A percentile compares a stretch with the other conserved stretches of the same genome.
Conservation (phyloP, 805 yeast species). For the Blastobotrys mokoenaii region DNA sequence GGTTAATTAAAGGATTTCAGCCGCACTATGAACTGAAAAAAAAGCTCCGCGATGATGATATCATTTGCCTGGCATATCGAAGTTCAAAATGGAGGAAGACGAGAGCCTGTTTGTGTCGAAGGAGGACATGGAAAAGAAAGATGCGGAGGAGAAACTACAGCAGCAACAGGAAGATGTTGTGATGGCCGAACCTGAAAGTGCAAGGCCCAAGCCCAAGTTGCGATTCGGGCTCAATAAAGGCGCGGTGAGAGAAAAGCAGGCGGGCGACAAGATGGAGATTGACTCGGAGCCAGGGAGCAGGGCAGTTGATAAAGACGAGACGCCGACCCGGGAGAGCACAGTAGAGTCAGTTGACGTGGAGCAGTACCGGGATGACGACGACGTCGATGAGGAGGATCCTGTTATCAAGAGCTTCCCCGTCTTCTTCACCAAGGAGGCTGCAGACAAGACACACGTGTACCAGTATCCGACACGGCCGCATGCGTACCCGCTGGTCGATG, state of each 20-base stretch:
- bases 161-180: neutral
- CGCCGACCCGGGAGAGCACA: neutral
- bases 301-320: neutral
- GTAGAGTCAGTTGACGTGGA: slow-evolving; percentile 1
- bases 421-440: slow-evolving; percentile 29
- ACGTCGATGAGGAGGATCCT: slow-evolving; percentile 42
- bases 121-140: slow-evolving; percentile 6
- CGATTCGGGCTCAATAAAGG: neutral
- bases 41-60: no score
- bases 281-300: neutral
- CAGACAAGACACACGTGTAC: slow-evolving; percentile 34
- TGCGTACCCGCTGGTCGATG: slow-evolving; percentile 32
- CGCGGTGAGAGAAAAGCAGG: neutral
- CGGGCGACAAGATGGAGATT: neutral
- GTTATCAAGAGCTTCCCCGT: slow-evolving; percentile 55
- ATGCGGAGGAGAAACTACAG: neutral
- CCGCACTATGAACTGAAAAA: no score
- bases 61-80: neutral
- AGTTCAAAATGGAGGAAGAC: slow-evolving; percentile 10
- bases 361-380: slow-evolving; percentile 31
- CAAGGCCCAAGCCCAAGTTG: neutral
- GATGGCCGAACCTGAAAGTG: neutral
- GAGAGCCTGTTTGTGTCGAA: slow-evolving; percentile 16
- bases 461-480: slow-evolving; percentile 58
- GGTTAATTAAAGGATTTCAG: no score